phyloP scores from a whole-genome alignment of 202 grass and related monocot species.

The Dendrocalamus latiflorus region DNA sequence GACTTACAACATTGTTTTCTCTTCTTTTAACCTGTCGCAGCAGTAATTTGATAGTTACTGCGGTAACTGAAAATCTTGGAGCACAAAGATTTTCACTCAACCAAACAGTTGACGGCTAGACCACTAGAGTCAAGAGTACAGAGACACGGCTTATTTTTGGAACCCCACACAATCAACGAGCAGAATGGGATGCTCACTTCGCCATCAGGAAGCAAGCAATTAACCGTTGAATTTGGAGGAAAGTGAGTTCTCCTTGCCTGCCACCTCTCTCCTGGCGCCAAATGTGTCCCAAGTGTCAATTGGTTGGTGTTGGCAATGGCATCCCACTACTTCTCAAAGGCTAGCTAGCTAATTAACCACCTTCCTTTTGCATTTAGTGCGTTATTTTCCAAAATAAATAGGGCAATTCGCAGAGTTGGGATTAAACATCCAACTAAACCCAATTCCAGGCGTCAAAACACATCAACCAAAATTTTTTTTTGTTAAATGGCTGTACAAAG shows the following conservation, averaged over 20 bases:
- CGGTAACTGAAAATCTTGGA: neutral
- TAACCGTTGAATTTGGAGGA: neutral
- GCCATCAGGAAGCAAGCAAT: no score
- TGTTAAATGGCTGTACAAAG: slow-evolving; percentile 10
- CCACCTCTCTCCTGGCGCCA: neutral
- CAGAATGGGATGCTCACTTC: no score
- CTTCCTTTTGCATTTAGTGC: neutral
- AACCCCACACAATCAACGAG: no score
- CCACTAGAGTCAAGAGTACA: no score
- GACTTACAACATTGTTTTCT: neutral
- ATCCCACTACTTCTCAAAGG: neutral
- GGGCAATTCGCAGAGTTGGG: no score
- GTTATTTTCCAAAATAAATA: slow-evolving; percentile 17
- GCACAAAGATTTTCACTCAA: neutral
- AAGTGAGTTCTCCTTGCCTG: no score
- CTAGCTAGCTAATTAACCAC: neutral
- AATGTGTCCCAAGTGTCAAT: neutral
- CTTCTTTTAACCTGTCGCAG: no score
- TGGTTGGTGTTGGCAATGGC: neutral
- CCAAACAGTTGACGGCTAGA: neutral
- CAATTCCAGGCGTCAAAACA: neutral
- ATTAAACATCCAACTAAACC: no score
- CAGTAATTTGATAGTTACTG: neutral
- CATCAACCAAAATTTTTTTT: neutral
- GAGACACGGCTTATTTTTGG: no score